These are phyloP conservation scores for Claviceps maximensis DNA, from an alignment of 2,329 filamentous ascomycete species.

Conservation along the genomic window DNA sequence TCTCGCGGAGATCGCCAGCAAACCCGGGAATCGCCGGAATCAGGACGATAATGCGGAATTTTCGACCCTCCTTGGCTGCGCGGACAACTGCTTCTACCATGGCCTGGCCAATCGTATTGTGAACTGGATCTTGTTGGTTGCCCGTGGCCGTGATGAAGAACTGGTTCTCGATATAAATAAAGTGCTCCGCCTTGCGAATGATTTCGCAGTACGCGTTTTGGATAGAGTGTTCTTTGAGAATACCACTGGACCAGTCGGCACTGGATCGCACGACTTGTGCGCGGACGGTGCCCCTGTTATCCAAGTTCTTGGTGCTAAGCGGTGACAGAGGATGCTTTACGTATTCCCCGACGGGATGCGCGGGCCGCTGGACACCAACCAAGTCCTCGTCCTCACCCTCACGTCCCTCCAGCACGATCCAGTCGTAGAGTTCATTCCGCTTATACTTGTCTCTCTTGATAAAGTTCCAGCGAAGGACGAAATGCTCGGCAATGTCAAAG, in stretches of 20 bases:
- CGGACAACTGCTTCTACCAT: slow-evolving; percentile 84
- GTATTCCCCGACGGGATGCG: slow-evolving; percentile 81
- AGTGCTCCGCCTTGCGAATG: slow-evolving; percentile 80
- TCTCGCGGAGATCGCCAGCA: slow-evolving; percentile 74
- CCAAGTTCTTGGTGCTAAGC: slow-evolving; percentile 49
- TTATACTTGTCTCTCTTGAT: slow-evolving; percentile 98
- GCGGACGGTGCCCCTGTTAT: slow-evolving; percentile 58
- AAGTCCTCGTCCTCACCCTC: slow-evolving; percentile 71
- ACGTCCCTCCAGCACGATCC: slow-evolving; percentile 67
- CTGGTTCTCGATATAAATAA: slow-evolving; percentile 95
- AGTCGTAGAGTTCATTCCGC: slow-evolving; percentile 69
- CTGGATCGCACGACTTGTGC: slow-evolving; percentile 85
- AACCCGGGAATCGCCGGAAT: slow-evolving; percentile 92
- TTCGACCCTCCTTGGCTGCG: slow-evolving; percentile 69
- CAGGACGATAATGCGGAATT: slow-evolving; percentile 80
- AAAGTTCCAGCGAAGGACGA: slow-evolving; percentile 91
- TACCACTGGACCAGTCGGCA: slow-evolving; percentile 86
- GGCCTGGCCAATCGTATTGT: slow-evolving; percentile 75
- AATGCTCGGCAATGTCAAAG: slow-evolving; percentile 92
- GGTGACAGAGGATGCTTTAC: slow-evolving; percentile 64
- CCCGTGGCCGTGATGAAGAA: slow-evolving; percentile 96
- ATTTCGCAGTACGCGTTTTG: slow-evolving; percentile 78
- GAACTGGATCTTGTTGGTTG: slow-evolving; percentile 70
- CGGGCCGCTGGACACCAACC: slow-evolving; percentile 75
- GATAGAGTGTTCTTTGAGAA: slow-evolving; percentile 71